phyloP scores from a whole-genome alignment of 148 eudicot genomes.

The Camellia sinensis region DNA sequence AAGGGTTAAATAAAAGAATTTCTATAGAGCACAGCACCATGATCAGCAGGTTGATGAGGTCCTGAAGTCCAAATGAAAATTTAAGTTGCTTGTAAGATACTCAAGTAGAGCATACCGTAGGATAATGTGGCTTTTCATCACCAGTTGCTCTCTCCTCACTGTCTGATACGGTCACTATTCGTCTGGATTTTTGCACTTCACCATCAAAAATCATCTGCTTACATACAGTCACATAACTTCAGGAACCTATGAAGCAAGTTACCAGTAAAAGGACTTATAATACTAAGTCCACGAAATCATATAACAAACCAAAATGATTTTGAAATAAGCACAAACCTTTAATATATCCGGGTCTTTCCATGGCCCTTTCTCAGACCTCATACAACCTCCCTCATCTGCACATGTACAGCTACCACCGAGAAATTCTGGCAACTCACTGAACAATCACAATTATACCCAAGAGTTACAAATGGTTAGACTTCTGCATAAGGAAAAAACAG shows the following conservation, averaged over 20 bases:
- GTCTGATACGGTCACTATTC: constrained; percentile 32
- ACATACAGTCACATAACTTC: not conserved
- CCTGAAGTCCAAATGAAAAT: not conserved
- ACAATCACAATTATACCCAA: constrained; percentile 15
- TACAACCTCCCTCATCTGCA: constrained; percentile 71
- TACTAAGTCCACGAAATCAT: not conserved
- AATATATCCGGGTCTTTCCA: constrained; percentile 69
- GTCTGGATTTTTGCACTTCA: constrained; percentile 26
- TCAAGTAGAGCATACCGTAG: constrained; percentile 32
- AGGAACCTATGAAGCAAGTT: not conserved
- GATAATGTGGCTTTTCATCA: constrained; percentile 25
- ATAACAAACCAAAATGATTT: not conserved
- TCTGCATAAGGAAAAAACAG: not conserved
- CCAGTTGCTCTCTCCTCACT: constrained; percentile 38
- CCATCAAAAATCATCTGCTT: constrained; percentile 43
- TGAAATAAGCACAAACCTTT: constrained; percentile 38
- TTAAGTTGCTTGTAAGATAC: not conserved
- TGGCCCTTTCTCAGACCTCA: constrained; percentile 83
- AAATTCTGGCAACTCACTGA: constrained; percentile 79
- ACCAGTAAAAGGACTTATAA: not conserved
- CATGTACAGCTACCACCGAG: constrained; percentile 81
- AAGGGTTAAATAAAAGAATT: not conserved
- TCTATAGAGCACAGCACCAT: not conserved
- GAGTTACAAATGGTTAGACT: not conserved
- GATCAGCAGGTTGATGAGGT: not conserved